Percentiles rank a stretch among this genome's conserved stretches.
Evolutionary conservation across 2,329 filamentous ascomycete genomes (phyloP).

Genomic region (Alternaria metachromatica): DNA sequence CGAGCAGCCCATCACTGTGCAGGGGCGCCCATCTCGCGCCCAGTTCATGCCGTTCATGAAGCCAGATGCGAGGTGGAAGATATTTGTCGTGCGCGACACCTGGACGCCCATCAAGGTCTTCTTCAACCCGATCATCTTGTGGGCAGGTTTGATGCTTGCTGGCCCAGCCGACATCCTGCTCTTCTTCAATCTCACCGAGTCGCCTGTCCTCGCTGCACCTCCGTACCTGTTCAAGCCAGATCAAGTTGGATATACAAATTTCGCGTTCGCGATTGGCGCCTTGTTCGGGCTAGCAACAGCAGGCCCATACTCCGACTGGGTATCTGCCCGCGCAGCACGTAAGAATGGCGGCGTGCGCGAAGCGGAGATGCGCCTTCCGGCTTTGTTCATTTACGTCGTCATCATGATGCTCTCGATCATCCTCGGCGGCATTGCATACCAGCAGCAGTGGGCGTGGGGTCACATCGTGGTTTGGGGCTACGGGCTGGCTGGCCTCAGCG

Average conservation of each 20-base stretch:
- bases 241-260: slow-evolving; percentile 59
- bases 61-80: slow-evolving; percentile 50
- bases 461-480: slow-evolving; percentile 59
- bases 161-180: slow-evolving; percentile 53
- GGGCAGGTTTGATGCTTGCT: slow-evolving; percentile 45
- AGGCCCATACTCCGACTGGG: slow-evolving; percentile 64
- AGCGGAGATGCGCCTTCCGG: slow-evolving; percentile 63
- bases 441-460: slow-evolving; percentile 57
- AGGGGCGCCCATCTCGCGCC: slow-evolving; percentile 48
- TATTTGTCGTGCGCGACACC: slow-evolving; percentile 50
- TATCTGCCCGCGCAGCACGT: slow-evolving; percentile 60
- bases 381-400: slow-evolving; percentile 55
- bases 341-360: slow-evolving; percentile 63
- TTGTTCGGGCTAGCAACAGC: slow-evolving; percentile 62
- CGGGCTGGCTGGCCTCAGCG: slow-evolving; percentile 50
- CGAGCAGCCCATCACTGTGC: slow-evolving; percentile 25
- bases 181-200: slow-evolving; percentile 60
- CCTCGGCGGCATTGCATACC: slow-evolving; percentile 58
- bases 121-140: slow-evolving; percentile 54
- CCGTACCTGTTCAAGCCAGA: slow-evolving; percentile 55
- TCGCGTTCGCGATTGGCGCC: slow-evolving; percentile 56
- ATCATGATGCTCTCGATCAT: slow-evolving; percentile 58
- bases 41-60: slow-evolving; percentile 50
- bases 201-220: slow-evolving; percentile 53
- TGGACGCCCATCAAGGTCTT: slow-evolving; percentile 52